Evolutionary conservation across 371 early-diverging fungal species (phyloP), one percentile per base, ranked within the genome.

Genomic region (Mucor irregularis): DNA sequence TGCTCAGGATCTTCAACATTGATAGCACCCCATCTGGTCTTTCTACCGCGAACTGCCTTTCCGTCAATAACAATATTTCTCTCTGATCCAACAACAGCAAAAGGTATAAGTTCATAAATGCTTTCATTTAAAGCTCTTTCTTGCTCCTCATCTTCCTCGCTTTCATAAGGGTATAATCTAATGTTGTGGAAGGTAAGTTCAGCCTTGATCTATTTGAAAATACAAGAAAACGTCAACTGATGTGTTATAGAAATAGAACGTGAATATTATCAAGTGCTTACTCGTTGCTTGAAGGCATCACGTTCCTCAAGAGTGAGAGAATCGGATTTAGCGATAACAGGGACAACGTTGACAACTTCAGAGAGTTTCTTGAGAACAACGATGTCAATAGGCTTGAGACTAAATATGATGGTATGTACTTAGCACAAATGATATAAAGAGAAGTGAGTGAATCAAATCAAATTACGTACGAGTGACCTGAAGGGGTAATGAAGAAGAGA

Each of bases 111-210:
- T 50, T 85, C 85, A 82, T 77, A 78, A 66, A 93, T 90, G 68
- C 77, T 78, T 55, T 82, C 79, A 61, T 91, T 90, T 58, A 90
- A 73, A 13, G 83, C 76, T 22, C 69, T 74, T 61, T 93, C 94
- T 50, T 87, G 82, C 34, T 88, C 89, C 64, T 89, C 88, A 68
- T 90, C 92, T 71, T 90, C 91, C 35, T 88, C 89, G 56, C 86
- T 83, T 52, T 82, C 82, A 62, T 90, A 93, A 53, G 98, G 98
- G 83, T 91, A 97, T 55, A 87, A 66, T 38, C 87, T 69, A 72
- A 97, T 96, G 56, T 91, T 88, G 76, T 97, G 95, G 83, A 89
- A 93, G 24, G 80, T 82, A 66, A 97, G 80, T 77, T 97, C 98
- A 40, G 92, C 91, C 88, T 93, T 86, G 72, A 90, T 88, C 81